These are phyloP conservation scores for Drechslerella stenobrocha DNA, from an alignment of 2,329 filamentous ascomycete genomes.

Conservation along the genomic window DNA sequence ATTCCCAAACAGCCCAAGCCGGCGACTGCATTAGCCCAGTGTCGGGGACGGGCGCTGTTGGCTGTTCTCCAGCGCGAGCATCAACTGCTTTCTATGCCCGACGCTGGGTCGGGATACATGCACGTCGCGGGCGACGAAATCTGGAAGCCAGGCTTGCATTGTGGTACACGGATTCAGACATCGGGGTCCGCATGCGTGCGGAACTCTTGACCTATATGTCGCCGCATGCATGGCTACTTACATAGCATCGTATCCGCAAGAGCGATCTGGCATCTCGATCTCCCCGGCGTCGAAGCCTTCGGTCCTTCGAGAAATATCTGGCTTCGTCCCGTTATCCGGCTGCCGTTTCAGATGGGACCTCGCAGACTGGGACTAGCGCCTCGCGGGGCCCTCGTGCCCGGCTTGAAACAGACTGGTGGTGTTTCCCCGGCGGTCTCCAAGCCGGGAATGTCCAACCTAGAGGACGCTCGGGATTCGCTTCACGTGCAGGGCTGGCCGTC, in stretches of 20 bases:
- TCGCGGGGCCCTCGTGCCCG: not conserved
- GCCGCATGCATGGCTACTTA: not conserved
- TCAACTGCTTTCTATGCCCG: not conserved
- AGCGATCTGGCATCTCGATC: not conserved
- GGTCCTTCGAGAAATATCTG: not conserved
- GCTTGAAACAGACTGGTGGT: not conserved
- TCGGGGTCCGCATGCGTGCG: not conserved
- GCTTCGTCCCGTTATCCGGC: not conserved
- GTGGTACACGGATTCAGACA: conserved; percentile 5
- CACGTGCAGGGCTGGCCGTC: conserved; percentile 1
- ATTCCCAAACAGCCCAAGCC: not conserved
- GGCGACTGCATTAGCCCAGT: not conserved
- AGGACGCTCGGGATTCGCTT: not conserved
- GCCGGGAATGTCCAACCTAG: conserved; percentile 2
- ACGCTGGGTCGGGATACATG: not conserved
- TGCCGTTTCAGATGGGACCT: not conserved
- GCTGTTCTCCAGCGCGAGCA: too few species aligned
- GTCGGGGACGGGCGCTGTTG: too few species aligned
- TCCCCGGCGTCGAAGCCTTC: not conserved
- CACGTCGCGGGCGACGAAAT: not conserved
- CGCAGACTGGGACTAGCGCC: not conserved
- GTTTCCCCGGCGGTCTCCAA: not conserved
- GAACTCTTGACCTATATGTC: conserved; percentile 1
- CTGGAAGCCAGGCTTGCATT: conserved; percentile 1
- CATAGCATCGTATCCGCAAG: too few species aligned